These are phyloP conservation scores for Bipolaris bicolor DNA, from an alignment of 2,329 filamentous ascomycete genomes.

Conservation along the genomic window DNA sequence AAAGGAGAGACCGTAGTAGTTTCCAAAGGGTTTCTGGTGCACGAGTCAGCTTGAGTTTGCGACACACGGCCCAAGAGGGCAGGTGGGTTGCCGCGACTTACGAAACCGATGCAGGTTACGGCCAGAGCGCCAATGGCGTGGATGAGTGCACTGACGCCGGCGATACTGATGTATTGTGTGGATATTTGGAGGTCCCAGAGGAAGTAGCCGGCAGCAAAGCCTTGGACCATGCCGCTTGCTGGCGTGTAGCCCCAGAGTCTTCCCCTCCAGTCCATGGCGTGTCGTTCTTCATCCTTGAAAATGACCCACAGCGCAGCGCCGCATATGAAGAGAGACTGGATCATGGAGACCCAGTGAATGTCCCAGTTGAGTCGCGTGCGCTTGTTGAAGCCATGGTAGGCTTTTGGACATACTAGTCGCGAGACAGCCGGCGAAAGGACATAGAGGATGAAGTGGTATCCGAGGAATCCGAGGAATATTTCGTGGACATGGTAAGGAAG, in stretches of 20 bases:
- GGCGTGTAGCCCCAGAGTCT: constrained; percentile 81
- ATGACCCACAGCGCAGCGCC: constrained; percentile 74
- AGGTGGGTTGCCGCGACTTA: constrained; percentile 53
- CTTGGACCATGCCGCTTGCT: constrained; percentile 74
- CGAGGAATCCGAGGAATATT: constrained; percentile 67
- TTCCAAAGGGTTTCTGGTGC: constrained; percentile 75
- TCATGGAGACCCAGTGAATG: constrained; percentile 81
- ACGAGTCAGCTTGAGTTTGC: constrained; percentile 17
- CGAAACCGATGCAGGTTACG: constrained; percentile 80
- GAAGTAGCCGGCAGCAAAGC: constrained; percentile 79
- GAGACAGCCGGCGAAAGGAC: constrained; percentile 73
- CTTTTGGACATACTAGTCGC: constrained; percentile 62
- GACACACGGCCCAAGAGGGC: neutral
- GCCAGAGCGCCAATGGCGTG: constrained; percentile 75
- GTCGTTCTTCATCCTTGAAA: constrained; percentile 67
- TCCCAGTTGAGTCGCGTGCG: constrained; percentile 80
- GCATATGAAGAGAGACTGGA: constrained; percentile 77
- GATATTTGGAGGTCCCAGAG: constrained; percentile 80
- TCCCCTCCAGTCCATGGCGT: constrained; percentile 69
- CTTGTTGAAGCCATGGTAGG: constrained; percentile 67
- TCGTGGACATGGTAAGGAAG: constrained; percentile 82
- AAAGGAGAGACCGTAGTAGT: constrained; percentile 80
- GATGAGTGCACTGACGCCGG: constrained; percentile 74
- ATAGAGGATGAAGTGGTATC: constrained; percentile 72
- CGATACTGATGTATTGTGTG: constrained; percentile 69